Evolutionary conservation across 495 filamentous ascomycete species (phyloP), one percentile per base, ranked within the genome.

Genomic region (Clohesyomyces aquaticus): DNA sequence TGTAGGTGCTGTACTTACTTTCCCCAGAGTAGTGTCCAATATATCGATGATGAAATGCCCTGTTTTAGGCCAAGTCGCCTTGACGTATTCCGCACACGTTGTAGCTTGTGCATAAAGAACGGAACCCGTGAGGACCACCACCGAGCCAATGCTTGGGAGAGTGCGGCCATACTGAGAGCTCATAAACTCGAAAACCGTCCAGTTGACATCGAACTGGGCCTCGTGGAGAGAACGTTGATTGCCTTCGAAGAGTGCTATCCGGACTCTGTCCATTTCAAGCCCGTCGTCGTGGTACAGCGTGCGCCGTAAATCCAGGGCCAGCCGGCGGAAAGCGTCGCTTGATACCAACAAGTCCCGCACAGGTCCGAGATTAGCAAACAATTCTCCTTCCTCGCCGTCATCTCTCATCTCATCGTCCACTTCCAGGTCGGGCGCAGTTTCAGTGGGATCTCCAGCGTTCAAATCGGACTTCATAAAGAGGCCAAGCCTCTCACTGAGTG

Each of bases 11-110:
- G 53, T 22, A 42, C 32, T 42, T 42, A 19, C n/a, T 9, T 16
- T 42, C n/a, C 12, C 22, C 3, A 46, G 25, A 50, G 57, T 32
- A 60, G 47, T 32, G 3, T 52, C 8, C 16, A 62, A 42, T 18
- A 63, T 10, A n/a, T 45, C 32, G 8, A 68, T 22, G 25, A 71
- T 14, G 3, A 46, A 51, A 1, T 16, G 1, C 11, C 68, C 67
- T 12, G 50, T 59, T 10, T 23, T 6, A 25, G 70, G 70, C 70
- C 70, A 72, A 26, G 21, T 61, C 3, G 35, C 28, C 21, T 21
- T 28, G 4, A 69, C 18, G 43, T 71, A 72, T 3, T 71, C 60
- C 4, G 52, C 42, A 43, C 70, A 72, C 0, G 68, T 71, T n/a
- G 68, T 65, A 14, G 70, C 70, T 55, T 72, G 64, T n/a, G 59